Conservation (phyloP, 1,284 basidiomycete species). For the Mycena sp. region DNA sequence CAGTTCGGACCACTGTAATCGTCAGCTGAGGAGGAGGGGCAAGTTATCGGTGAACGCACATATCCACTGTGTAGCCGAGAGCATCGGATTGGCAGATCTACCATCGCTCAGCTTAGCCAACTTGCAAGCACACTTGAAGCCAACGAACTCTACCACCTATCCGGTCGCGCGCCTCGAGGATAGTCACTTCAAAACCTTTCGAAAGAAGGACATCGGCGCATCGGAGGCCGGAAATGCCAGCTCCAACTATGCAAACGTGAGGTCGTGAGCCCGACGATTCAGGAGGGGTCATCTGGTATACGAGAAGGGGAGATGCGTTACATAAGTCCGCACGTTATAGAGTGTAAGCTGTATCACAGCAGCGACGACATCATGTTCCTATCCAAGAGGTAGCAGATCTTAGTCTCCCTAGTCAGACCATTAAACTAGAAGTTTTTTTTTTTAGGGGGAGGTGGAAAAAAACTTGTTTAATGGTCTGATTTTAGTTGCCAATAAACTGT, state of each 20-base stretch:
- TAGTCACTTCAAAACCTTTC: conserved; percentile 21
- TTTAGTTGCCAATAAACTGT: too few relatives aligned
- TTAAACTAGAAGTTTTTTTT: too few relatives aligned
- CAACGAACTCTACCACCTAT: conserved; percentile 27
- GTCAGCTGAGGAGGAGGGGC: background rate
- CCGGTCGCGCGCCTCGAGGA: conserved; percentile 26
- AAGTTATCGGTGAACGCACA: conserved; percentile 13
- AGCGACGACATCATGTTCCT: background rate
- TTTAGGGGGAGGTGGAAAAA: too few relatives aligned
- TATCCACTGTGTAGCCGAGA: conserved; percentile 25
- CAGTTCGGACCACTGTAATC: conserved; percentile 24
- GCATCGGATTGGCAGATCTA: conserved; percentile 29
- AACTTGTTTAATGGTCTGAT: too few relatives aligned
- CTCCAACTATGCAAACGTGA: conserved; percentile 27
- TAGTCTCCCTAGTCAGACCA: too few relatives aligned
- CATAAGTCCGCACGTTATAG: conserved; percentile 10
- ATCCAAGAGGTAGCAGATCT: too few relatives aligned
- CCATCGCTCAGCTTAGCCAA: background rate
- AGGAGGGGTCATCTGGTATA: background rate
- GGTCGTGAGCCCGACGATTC: background rate
- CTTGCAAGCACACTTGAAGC: background rate
- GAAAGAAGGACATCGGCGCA: conserved; percentile 25
- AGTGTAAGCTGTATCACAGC: background rate
- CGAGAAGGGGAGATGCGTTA: background rate
- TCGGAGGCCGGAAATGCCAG: conserved; percentile 27